These are phyloP conservation scores for Posidonia oceanica DNA, from an alignment of 116 monocot genomes.

Conservation along the genomic window DNA sequence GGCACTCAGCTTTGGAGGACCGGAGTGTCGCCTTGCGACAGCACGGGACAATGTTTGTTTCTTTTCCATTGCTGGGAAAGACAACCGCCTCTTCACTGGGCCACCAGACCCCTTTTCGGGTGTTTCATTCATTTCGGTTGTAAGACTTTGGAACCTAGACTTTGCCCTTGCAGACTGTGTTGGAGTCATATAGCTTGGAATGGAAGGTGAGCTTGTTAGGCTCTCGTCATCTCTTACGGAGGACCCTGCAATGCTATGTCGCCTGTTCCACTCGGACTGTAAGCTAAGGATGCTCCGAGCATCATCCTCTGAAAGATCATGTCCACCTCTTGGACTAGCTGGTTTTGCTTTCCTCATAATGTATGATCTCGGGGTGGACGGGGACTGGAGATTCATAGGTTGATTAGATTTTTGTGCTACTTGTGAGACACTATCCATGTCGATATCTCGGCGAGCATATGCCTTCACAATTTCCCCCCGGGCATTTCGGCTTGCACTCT, in stretches of 20 bases:
- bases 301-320: slow-evolving; percentile 31
- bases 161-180: slow-evolving; percentile 63
- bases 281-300: slow-evolving; percentile 32
- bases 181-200: slow-evolving; percentile 71
- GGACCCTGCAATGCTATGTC: slow-evolving; percentile 36
- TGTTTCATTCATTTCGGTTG: slow-evolving; percentile 11
- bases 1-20: slow-evolving; percentile 48
- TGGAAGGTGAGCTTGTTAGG: slow-evolving; percentile 40
- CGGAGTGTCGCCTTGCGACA: slow-evolving; percentile 38
- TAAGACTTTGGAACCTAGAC: slow-evolving; percentile 29
- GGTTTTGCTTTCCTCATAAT: slow-evolving; percentile 14
- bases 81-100: slow-evolving; percentile 49
- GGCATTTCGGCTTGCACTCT: slow-evolving; percentile 13
- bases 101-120: slow-evolving; percentile 23
- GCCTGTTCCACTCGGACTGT: slow-evolving; percentile 30
- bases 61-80: slow-evolving; percentile 38
- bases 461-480: slow-evolving; percentile 33
- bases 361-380: slow-evolving; percentile 10
- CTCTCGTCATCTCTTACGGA: slow-evolving; percentile 61
- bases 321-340: slow-evolving; percentile 17
- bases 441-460: slow-evolving; percentile 25
- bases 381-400: slow-evolving; percentile 13
- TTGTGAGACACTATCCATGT: not conserved
- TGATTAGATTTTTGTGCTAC: slow-evolving; percentile 12
- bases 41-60: slow-evolving; percentile 9